A percentile compares a stretch with the other conserved stretches of the same genome.
Evolutionary conservation across 441 rosid genomes (phyloP).

Genomic region (Jatropha multifida): DNA sequence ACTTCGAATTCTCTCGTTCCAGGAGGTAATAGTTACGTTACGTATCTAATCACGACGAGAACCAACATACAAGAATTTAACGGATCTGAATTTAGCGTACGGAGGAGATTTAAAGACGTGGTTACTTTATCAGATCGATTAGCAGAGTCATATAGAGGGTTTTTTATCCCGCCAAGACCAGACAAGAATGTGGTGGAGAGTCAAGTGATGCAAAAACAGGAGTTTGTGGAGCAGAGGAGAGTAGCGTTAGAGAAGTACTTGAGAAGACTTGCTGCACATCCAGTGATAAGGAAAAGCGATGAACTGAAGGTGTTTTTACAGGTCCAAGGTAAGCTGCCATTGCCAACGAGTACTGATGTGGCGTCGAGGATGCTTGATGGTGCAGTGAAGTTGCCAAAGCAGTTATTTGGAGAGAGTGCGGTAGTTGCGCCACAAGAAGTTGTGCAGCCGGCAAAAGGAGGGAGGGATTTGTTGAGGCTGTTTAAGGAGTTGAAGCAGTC

Average conservation of each 20-base stretch:
- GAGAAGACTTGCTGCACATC: constrained; percentile 67
- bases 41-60: constrained; percentile 73
- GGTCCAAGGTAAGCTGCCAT: constrained; percentile 69
- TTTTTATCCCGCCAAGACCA: constrained; percentile 75
- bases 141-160: constrained; percentile 74
- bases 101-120: constrained; percentile 74
- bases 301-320: constrained; percentile 75
- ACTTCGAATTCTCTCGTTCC: constrained; percentile 72
- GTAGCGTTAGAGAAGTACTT: constrained; percentile 76
- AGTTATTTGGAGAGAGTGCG: constrained; percentile 68
- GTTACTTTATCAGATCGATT: constrained; percentile 75
- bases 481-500: constrained; percentile 89
- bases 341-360: constrained; percentile 68
- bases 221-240: constrained; percentile 85
- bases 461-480: constrained; percentile 76
- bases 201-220: constrained; percentile 93
- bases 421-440: constrained; percentile 63
- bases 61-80: constrained; percentile 67
- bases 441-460: constrained; percentile 80
- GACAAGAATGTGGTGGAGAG: constrained; percentile 87
- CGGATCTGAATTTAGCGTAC: constrained; percentile 61
- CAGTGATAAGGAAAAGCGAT: constrained; percentile 67
- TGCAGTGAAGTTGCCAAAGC: constrained; percentile 72
- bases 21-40: constrained; percentile 61
- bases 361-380: constrained; percentile 93